phyloP scores from a whole-genome alignment of 352 stramenopile species.

The Phytopythium sindhum region DNA sequence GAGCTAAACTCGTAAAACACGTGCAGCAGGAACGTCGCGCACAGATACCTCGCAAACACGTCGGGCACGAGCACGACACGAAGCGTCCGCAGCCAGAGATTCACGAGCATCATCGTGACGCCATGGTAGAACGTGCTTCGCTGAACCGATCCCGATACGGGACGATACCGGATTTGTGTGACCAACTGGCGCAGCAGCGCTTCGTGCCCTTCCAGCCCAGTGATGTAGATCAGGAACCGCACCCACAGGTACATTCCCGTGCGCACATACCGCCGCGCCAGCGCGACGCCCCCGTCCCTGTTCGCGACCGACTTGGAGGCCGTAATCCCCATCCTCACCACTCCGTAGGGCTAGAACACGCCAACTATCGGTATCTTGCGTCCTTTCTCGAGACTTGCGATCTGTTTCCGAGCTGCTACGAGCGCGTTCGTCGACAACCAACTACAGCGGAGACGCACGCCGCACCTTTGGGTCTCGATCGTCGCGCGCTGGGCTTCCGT shows the following conservation, averaged over 20 bases:
- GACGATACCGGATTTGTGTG: conserved; percentile 52
- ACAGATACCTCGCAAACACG: conserved; percentile 75
- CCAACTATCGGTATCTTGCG: background rate
- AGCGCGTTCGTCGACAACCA: background rate
- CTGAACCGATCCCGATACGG: conserved; percentile 22
- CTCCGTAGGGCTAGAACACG: too few species aligned
- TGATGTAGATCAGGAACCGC: conserved; percentile 81
- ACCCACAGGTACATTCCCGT: conserved; percentile 39
- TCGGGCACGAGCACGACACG: conserved; percentile 71
- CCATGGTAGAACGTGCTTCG: conserved; percentile 38
- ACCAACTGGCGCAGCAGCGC: conserved; percentile 38
- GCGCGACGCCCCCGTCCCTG: background rate
- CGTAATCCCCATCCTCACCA: background rate
- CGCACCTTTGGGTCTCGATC: background rate
- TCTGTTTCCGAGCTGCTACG: background rate
- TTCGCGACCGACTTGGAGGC: background rate
- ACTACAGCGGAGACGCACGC: background rate
- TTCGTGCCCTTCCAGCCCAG: conserved; percentile 63
- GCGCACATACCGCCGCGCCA: background rate
- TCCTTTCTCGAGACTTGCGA: background rate
- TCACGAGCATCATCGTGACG: conserved; percentile 57
- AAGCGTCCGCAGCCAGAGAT: conserved; percentile 72
- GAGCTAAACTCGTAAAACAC: conserved; percentile 76
- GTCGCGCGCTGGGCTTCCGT: background rate
- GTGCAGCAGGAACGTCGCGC: conserved; percentile 71